Evolutionary conservation across 768 basidiomycete genomes (phyloP).

Genomic region (Russula sp.): DNA sequence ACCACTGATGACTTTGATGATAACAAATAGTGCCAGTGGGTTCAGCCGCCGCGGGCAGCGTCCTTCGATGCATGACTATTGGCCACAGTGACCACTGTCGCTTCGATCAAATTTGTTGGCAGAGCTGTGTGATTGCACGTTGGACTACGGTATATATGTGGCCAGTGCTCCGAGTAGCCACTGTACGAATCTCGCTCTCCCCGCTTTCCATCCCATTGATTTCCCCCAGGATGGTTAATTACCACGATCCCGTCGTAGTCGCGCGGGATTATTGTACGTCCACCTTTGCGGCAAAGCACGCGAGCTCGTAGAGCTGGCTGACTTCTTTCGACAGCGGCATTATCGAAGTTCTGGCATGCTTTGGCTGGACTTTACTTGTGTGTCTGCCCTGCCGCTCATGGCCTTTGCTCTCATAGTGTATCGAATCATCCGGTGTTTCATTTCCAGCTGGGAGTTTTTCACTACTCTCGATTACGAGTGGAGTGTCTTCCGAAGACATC

Average conservation of each 20-base stretch:
- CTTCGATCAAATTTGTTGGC: too few relatives aligned
- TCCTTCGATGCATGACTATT: too few relatives aligned
- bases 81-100: too few relatives aligned
- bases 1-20: background rate
- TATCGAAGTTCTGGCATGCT: background rate
- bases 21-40: too few relatives aligned
- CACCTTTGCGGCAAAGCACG: background rate
- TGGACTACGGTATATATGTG: background rate
- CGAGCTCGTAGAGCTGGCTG: background rate
- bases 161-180: background rate
- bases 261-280: background rate
- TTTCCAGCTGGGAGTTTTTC: background rate
- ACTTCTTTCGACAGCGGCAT: background rate
- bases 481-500: background rate
- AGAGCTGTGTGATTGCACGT: too few relatives aligned
- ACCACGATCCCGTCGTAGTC: background rate
- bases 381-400: background rate
- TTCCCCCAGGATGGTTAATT: background rate
- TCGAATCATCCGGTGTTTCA: background rate
- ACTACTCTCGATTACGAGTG: background rate
- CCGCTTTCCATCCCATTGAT: background rate
- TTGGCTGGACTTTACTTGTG: constrained; percentile 5
- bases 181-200: background rate
- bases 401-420: background rate
- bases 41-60: too few relatives aligned